phyloP scores from a whole-genome alignment of 2,329 filamentous ascomycete species.

The Epichloe bromicola region DNA sequence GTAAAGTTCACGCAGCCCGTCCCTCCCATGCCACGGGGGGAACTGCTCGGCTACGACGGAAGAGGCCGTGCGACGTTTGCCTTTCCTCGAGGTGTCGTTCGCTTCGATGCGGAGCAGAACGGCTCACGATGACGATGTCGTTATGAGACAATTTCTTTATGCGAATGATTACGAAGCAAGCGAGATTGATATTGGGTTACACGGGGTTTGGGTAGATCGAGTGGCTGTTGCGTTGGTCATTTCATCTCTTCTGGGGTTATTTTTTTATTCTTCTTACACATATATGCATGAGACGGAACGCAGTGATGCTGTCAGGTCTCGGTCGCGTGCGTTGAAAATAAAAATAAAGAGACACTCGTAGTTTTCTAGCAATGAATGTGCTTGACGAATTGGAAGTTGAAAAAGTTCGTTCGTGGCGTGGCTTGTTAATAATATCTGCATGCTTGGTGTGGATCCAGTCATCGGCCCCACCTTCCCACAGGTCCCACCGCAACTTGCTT shows the following conservation, averaged over 20 bases:
- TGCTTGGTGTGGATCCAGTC: too few relatives aligned
- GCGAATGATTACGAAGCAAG: neutral
- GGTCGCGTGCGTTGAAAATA: too few relatives aligned
- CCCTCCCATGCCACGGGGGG: conserved; percentile 14
- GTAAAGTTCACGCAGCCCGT: conserved; percentile 27
- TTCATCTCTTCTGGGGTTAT: neutral
- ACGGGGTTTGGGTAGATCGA: neutral
- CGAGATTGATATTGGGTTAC: neutral
- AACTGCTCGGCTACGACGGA: conserved; percentile 24
- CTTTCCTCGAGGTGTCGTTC: conserved; percentile 22
- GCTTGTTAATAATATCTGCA: too few relatives aligned
- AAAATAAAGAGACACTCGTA: too few relatives aligned
- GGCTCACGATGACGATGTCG: neutral
- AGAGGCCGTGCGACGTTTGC: conserved; percentile 25
- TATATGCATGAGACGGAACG: neutral
- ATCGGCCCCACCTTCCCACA: neutral
- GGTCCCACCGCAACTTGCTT: neutral
- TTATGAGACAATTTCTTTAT: neutral
- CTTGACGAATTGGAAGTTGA: too few relatives aligned
- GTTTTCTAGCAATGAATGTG: too few relatives aligned
- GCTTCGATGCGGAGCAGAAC: conserved; percentile 16
- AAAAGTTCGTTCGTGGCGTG: too few relatives aligned
- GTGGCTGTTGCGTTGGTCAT: neutral
- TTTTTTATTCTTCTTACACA: neutral
- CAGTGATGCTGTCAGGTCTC: too few relatives aligned